Percentiles rank a stretch among this genome's conserved stretches.
Conservation (phyloP, 108 stramenopile species). For the Schizochytrium sp. region DNA sequence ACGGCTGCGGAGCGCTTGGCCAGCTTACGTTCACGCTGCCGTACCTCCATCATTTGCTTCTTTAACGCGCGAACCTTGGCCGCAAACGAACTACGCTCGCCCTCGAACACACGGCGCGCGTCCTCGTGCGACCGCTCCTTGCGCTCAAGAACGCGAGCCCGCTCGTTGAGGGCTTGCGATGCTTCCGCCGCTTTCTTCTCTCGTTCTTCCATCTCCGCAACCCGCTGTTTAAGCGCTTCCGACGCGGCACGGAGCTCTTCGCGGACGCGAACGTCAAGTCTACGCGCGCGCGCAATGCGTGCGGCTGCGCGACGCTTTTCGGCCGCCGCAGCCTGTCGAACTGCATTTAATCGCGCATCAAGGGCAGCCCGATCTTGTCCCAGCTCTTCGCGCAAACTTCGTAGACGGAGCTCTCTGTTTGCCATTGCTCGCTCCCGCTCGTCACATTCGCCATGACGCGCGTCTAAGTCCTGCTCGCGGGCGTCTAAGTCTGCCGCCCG, state of each 20-base stretch:
- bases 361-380: neutral
- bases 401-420: neutral
- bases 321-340: neutral
- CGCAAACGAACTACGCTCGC: neutral
- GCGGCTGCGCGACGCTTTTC: neutral
- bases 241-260: neutral
- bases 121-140: neutral
- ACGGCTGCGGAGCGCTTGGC: neutral
- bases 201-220: neutral
- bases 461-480: neutral
- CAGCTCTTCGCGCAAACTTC: neutral
- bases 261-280: neutral
- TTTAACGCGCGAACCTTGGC: neutral
- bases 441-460: neutral
- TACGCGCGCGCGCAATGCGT: neutral
- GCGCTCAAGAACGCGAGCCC: neutral
- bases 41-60: neutral
- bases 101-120: neutral
- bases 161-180: neutral
- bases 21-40: neutral
- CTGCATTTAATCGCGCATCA: neutral
- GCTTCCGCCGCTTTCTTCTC: neutral
- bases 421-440: neutral
- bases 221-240: neutral
- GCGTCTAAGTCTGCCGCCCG: neutral